Base-by-base conservation (phyloP, 2,329 filamentous ascomycete genomes). In the Verruconis gallopava region DNA sequence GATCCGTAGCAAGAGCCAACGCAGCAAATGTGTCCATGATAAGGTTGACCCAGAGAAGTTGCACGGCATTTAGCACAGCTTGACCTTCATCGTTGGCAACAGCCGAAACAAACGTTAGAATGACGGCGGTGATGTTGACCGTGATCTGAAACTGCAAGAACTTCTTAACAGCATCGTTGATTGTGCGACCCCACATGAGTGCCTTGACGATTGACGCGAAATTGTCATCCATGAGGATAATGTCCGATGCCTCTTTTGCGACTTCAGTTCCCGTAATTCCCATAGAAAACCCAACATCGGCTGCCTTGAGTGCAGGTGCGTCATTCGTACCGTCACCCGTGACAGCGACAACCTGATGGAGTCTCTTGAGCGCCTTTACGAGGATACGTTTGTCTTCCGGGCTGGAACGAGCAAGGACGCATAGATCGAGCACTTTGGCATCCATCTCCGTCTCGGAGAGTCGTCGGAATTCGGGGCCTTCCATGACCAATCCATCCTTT, bases 11-110 rank as follows among this genome's bases (percentile, higher is more conserved):
- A 41, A 94, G 73, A 5, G 86, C 86, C 32, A 94, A 70, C 13
- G 86, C 86, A 18, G 86, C 88, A 46, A 95, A 85, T 0, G 88
- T 94, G 53, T 95, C 88, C 88, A 94, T 95, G 64, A 95, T 95
- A 52, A 95, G 68, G 55, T 94, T 95, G 53, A 95, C 85, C 88
- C 88, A 95, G 21, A 95, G 77, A 51, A 95, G 73, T 62, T 95
- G 88, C 19, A 94, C 86, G 9, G 86, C 86, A 2, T 77, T 91
- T 43, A 95, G 66, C 19, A 94, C 86, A 37, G 85, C 85, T 38
- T 67, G 59, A 57, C 89, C 80, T 2, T 76, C 63, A 0, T 58
- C 55, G 57, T 72, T 86, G 21, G 80, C 76, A 6, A 93, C 82
- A 21, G 86, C 82, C 11, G 85, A 86, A 45, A 94, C 78, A 53